Conservation (phyloP, 495 filamentous ascomycete genomes). For the Aspergillus indologenus region DNA sequence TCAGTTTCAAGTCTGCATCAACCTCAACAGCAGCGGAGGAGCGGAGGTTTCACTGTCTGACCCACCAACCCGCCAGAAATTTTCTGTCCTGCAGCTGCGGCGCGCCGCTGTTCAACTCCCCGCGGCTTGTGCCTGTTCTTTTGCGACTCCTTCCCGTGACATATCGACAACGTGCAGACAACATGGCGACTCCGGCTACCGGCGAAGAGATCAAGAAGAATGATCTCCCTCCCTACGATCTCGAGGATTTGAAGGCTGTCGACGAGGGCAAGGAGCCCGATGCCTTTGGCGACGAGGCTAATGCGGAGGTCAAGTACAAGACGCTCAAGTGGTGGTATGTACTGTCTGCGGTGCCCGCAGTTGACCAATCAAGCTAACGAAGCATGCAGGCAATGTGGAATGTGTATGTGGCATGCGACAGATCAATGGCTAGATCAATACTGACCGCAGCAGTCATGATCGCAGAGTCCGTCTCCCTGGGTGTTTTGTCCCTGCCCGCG, state of each 20-base stretch:
- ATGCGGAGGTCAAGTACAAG: constrained; percentile 46
- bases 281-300: constrained; percentile 44
- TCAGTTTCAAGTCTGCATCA: neutral
- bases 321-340: constrained; percentile 49
- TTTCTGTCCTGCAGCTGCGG: neutral
- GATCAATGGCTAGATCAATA: neutral
- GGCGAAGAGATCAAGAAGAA: constrained; percentile 19
- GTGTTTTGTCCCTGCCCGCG: constrained; percentile 59
- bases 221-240: constrained; percentile 13
- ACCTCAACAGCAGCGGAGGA: neutral
- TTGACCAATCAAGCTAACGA: neutral
- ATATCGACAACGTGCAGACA: neutral
- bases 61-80: neutral
- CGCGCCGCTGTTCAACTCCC: neutral
- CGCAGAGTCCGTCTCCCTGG: constrained; percentile 68
- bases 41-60: neutral
- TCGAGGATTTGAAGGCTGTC: constrained; percentile 30
- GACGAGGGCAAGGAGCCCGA: constrained; percentile 19
- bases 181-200: neutral
- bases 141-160: neutral
- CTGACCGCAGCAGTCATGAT: constrained; percentile 50
- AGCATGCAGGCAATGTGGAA: constrained; percentile 35
- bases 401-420: constrained; percentile 18
- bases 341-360: neutral
- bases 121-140: neutral